Percentiles rank a stretch among this genome's conserved stretches.
These are phyloP conservation scores for Aspergillus asperescens DNA, from an alignment of 495 filamentous ascomycete genomes.

Conservation along the genomic window DNA sequence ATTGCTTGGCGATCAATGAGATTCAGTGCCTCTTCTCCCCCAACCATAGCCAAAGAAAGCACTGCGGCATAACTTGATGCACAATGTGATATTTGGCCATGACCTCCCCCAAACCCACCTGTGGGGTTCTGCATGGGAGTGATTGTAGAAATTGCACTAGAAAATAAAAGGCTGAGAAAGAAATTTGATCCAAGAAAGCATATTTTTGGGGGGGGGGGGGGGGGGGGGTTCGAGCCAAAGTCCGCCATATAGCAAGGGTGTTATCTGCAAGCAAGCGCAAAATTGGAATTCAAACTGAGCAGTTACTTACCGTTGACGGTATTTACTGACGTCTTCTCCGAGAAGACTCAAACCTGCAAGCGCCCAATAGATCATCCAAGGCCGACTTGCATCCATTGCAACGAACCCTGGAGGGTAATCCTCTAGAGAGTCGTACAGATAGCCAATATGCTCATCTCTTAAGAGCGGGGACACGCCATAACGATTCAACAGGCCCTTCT, in stretches of 20 bases:
- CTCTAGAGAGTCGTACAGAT: conserved; percentile 62
- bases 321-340: conserved; percentile 67
- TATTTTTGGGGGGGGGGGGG: neutral
- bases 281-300: neutral
- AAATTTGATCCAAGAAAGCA: neutral
- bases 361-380: conserved; percentile 93
- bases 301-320: conserved; percentile 54
- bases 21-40: conserved; percentile 63
- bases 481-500: conserved; percentile 52
- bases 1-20: conserved; percentile 75
- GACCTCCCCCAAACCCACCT: conserved; percentile 93
- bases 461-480: conserved; percentile 69
- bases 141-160: conserved; percentile 63
- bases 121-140: conserved; percentile 71
- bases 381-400: conserved; percentile 71
- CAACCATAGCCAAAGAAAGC: conserved; percentile 69
- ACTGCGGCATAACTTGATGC: conserved; percentile 84
- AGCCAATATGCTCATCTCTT: conserved; percentile 66
- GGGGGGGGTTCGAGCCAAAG: too few relatives aligned
- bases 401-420: conserved; percentile 62
- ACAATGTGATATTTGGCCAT: conserved; percentile 80
- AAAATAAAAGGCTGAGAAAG: conserved; percentile 7
- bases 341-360: conserved; percentile 66
- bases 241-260: neutral
- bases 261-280: conserved; percentile 5